These are phyloP conservation scores for Coffea humblotiana DNA, from an alignment of 305 asterid species.

Conservation along the genomic window DNA sequence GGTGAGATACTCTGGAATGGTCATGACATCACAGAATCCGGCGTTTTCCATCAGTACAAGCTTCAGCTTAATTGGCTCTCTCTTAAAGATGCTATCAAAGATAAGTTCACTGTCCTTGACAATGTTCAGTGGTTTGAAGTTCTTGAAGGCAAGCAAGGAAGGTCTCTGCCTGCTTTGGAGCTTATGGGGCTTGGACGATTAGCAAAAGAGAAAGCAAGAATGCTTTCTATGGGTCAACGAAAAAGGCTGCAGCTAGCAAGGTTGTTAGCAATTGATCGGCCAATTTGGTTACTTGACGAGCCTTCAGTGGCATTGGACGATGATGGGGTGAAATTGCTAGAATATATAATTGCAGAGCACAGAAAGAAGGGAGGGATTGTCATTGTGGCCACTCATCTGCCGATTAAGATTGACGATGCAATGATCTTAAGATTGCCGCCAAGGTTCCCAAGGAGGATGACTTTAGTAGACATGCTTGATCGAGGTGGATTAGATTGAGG, in stretches of 20 bases:
- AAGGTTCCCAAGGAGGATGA: slow-evolving; percentile 79
- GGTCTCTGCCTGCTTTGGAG: slow-evolving; percentile 68
- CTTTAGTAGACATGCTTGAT: slow-evolving; percentile 78
- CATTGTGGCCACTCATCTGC: slow-evolving; percentile 83
- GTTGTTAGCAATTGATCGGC: no score
- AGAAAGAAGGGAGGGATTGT: slow-evolving; percentile 85
- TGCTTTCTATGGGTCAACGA: no score
- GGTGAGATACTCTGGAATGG: slow-evolving; percentile 90
- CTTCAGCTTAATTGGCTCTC: slow-evolving; percentile 87
- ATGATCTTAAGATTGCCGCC: slow-evolving; percentile 66
- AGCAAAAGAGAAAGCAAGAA: no score
- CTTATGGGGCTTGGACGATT: no score
- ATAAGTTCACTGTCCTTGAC: slow-evolving; percentile 68
- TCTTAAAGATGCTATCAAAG: slow-evolving; percentile 74
- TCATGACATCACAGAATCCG: slow-evolving; percentile 70
- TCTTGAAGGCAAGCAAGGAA: slow-evolving; percentile 80
- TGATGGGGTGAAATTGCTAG: slow-evolving; percentile 76
- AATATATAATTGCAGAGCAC: slow-evolving; percentile 67
- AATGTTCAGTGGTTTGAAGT: slow-evolving; percentile 84
- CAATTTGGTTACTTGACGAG: no score
- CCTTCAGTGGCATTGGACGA: slow-evolving; percentile 38
- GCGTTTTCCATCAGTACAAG: slow-evolving; percentile 85
- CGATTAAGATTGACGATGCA: slow-evolving; percentile 73
- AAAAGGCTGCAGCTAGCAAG: no score
- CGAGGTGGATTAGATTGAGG: slow-evolving; percentile 58